Evolutionary conservation across 176 grass and related monocot genomes (phyloP).

Genomic region (Eleusine coracana): DNA sequence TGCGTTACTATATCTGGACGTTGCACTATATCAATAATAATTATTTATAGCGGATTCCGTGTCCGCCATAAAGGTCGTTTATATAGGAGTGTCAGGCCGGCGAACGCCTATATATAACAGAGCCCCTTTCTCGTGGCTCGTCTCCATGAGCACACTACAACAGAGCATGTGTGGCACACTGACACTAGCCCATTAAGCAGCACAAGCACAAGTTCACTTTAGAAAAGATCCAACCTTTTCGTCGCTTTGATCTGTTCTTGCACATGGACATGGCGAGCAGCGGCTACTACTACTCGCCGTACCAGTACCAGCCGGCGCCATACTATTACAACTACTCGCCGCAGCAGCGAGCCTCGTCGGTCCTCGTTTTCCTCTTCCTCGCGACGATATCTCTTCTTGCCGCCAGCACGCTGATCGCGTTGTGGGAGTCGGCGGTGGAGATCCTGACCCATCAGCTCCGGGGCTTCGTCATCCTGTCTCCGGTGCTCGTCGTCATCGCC

Average conservation of each 20-base stretch:
- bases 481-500: constrained; percentile 66
- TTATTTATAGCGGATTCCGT: too few species aligned
- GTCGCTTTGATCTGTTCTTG: neutral
- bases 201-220: neutral
- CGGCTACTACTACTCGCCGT: constrained; percentile 41
- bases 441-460: constrained; percentile 51
- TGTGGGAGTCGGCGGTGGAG: constrained; percentile 67
- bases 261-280: constrained; percentile 37
- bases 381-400: constrained; percentile 51
- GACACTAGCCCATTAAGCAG: neutral
- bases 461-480: constrained; percentile 61
- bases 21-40: too few species aligned
- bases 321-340: constrained; percentile 49
- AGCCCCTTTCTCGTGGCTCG: neutral
- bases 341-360: constrained; percentile 35
- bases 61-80: too few species aligned
- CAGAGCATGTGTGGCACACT: neutral
- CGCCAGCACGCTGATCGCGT: constrained; percentile 45
- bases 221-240: neutral
- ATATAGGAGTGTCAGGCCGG: neutral
- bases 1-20: too few species aligned
- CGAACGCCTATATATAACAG: constrained; percentile 17
- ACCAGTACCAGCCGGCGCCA: constrained; percentile 46
- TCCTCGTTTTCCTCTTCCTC: constrained; percentile 61
- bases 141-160: constrained; percentile 1